These are phyloP conservation scores for Neovahlkampfia damariscottae DNA, from an alignment of 78 protist genomes.

Conservation along the genomic window DNA sequence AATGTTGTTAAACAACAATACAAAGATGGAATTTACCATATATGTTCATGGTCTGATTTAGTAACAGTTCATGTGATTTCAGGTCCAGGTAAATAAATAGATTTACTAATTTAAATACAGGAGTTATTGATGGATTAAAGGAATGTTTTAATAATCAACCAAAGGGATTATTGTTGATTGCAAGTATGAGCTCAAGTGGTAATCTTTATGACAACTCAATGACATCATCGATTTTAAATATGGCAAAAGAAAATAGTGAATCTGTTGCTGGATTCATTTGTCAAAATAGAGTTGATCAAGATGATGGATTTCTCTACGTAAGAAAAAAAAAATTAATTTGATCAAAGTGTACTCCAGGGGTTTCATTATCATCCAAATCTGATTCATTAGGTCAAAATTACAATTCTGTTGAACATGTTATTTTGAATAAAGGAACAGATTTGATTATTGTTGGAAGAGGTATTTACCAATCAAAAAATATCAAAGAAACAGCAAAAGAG, in stretches of 20 bases:
- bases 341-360: not conserved
- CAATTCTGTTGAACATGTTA: not conserved
- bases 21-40: not conserved
- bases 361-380: not conserved
- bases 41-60: not conserved
- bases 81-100: too few species aligned
- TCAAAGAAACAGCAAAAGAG: not conserved
- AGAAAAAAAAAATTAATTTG: not conserved
- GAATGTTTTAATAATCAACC: too few species aligned
- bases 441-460: constrained; percentile 17
- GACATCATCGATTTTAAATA: too few species aligned
- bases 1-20: constrained; percentile 35
- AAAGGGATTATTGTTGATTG: not conserved
- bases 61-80: not conserved
- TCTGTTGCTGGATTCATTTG: not conserved
- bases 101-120: too few species aligned
- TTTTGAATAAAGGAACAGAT: not conserved
- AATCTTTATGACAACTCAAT: too few species aligned
- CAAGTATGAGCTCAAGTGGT: not conserved
- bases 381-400: not conserved
- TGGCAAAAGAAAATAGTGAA: not conserved
- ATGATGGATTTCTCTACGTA: too few species aligned
- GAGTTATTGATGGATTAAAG: too few species aligned
- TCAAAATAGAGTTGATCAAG: not conserved
- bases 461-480: not conserved